These are phyloP conservation scores for Pseudohalonectria lignicola DNA, from an alignment of 2,329 filamentous ascomycete genomes.

Conservation along the genomic window DNA sequence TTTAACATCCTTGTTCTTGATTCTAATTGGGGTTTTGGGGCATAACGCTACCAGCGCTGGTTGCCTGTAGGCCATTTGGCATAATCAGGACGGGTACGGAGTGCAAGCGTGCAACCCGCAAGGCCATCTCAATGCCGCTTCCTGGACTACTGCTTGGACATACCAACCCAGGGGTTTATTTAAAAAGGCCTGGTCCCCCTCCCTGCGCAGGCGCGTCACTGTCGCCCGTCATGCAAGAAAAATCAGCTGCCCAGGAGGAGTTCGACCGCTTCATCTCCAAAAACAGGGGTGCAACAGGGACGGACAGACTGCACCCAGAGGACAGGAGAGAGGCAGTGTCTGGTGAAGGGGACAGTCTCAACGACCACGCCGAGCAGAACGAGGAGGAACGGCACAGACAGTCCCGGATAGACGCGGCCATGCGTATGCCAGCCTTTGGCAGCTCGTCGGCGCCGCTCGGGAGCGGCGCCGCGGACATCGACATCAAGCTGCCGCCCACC, in stretches of 20 bases:
- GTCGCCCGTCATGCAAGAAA: slow-evolving; percentile 39
- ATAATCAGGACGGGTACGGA: too few species aligned
- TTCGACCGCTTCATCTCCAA: slow-evolving; percentile 52
- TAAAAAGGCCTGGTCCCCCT: too few species aligned
- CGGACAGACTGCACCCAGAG: slow-evolving; percentile 43
- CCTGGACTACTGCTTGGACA: too few species aligned
- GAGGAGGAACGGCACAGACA: slow-evolving; percentile 42
- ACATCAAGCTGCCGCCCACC: slow-evolving; percentile 50
- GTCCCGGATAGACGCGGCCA: slow-evolving; percentile 48
- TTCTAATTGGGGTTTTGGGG: too few species aligned
- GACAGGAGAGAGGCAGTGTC: slow-evolving; percentile 38
- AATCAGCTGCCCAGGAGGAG: slow-evolving; percentile 54
- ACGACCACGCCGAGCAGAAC: slow-evolving; percentile 38
- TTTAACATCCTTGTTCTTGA: too few species aligned
- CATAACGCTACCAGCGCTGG: too few species aligned
- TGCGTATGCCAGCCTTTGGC: slow-evolving; percentile 51
- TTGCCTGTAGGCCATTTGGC: too few species aligned
- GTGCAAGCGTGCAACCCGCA: too few species aligned
- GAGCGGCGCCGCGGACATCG: slow-evolving; percentile 28
- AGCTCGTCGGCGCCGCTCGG: slow-evolving; percentile 25
- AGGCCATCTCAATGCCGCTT: too few species aligned
- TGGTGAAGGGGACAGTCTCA: slow-evolving; percentile 21
- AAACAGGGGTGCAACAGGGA: slow-evolving; percentile 28
- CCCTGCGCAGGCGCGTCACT: too few species aligned
- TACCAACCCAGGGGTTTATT: too few species aligned